phyloP scores from a whole-genome alignment of 2,329 filamentous ascomycete genomes.

The Tolypocladium guangdongense region DNA sequence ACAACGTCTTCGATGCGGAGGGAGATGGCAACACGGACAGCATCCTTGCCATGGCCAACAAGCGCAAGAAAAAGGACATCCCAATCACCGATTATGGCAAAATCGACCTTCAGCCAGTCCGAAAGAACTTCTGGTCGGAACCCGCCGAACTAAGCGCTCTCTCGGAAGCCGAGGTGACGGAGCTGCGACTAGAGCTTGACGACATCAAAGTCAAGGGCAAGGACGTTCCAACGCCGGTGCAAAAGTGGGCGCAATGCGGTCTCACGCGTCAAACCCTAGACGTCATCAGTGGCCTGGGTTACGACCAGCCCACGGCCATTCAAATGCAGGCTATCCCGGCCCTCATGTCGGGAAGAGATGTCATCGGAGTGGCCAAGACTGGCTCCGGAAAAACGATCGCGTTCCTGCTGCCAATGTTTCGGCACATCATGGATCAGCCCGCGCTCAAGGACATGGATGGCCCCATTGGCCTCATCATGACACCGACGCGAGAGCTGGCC shows the following conservation, averaged over 20 bases:
- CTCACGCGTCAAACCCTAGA: constrained; percentile 79
- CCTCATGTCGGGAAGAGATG: constrained; percentile 91
- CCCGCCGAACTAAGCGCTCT: constrained; percentile 73
- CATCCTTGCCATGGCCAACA: constrained; percentile 44
- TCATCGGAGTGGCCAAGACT: constrained; percentile 94
- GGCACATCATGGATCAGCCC: constrained; percentile 90
- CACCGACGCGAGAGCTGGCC: constrained; percentile 86
- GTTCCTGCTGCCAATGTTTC: constrained; percentile 92
- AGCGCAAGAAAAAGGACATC: constrained; percentile 92
- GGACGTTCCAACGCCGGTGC: constrained; percentile 83
- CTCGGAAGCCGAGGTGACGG: constrained; percentile 73
- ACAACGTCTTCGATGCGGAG: constrained; percentile 45
- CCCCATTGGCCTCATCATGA: constrained; percentile 80
- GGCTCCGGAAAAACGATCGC: constrained; percentile 96
- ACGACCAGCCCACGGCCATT: constrained; percentile 83
- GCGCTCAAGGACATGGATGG: constrained; percentile 76
- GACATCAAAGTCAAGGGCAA: constrained; percentile 89
- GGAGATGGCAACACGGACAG: constrained; percentile 35
- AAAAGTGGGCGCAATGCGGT: constrained; percentile 94
- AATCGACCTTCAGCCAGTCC: constrained; percentile 71
- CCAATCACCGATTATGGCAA: constrained; percentile 79
- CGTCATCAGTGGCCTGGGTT: constrained; percentile 70
- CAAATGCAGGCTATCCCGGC: constrained; percentile 91
- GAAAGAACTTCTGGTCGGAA: constrained; percentile 92
- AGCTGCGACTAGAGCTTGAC: constrained; percentile 77